Conservation (phyloP, 2,329 filamentous ascomycete species). For the Proliferodiscus dingleyae region DNA sequence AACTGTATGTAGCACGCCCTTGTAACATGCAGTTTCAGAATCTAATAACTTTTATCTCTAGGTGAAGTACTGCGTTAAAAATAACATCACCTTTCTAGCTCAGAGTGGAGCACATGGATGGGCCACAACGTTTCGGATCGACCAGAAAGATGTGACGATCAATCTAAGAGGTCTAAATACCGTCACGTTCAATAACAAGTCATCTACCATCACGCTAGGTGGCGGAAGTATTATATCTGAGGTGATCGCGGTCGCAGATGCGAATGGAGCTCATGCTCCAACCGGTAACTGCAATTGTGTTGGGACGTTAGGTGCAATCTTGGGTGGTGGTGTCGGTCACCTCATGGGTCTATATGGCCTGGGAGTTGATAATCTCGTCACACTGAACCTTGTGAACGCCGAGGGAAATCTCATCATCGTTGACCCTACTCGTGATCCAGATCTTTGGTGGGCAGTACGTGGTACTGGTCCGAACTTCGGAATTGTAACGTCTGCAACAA, state of each 20-base stretch:
- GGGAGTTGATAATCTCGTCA: background rate
- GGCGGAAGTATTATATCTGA: background rate
- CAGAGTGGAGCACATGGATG: conserved; percentile 3
- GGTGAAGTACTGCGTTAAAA: background rate
- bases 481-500: background rate
- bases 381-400: background rate
- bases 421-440: background rate
- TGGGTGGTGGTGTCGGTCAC: background rate
- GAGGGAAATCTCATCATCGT: background rate
- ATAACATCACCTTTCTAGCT: background rate
- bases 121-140: background rate
- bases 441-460: background rate
- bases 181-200: conserved; percentile 1
- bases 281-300: conserved; percentile 2
- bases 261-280: background rate
- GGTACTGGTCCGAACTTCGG: conserved; percentile 3
- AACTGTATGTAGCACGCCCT: background rate
- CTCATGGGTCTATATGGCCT: conserved; percentile 1
- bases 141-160: background rate
- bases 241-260: background rate
- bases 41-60: background rate
- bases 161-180: background rate
- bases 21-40: background rate
- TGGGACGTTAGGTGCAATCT: background rate
- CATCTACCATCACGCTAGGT: background rate